phyloP scores from a whole-genome alignment of 768 basidiomycete genomes.

The Lyophyllum atratum region DNA sequence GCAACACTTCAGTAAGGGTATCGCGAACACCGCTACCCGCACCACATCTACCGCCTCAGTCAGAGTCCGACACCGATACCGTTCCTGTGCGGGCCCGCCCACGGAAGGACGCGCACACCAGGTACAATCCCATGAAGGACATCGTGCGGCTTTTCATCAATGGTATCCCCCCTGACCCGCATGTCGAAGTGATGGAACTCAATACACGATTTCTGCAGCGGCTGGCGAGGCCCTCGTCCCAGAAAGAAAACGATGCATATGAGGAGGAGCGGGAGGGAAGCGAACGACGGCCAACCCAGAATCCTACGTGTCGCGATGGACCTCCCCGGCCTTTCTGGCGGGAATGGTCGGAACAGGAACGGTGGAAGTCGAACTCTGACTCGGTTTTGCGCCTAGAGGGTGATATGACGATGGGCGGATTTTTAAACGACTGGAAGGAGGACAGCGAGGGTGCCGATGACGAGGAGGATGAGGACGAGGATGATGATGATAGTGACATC shows the following conservation, averaged over 20 bases:
- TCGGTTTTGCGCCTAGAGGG: neutral
- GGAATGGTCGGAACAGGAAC: too few relatives aligned
- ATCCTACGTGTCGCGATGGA: too few relatives aligned
- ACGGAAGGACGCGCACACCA: neutral
- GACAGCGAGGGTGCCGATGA: neutral
- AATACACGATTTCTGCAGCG: neutral
- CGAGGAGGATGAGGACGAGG: neutral
- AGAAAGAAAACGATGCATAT: neutral
- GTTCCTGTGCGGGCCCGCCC: neutral
- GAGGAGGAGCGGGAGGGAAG: too few relatives aligned
- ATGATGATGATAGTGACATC: constrained; percentile 4
- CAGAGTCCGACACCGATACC: neutral
- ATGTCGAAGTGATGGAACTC: neutral
- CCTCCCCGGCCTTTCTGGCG: too few relatives aligned
- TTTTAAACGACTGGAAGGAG: neutral
- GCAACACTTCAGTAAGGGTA: neutral
- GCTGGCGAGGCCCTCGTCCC: neutral
- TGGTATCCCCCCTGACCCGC: neutral
- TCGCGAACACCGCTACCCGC: too few relatives aligned
- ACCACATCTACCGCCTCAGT: neutral
- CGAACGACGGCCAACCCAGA: too few relatives aligned
- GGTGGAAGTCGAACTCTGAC: too few relatives aligned
- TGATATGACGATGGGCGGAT: neutral
- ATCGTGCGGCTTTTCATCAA: neutral
- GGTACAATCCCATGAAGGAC: neutral